Base-by-base conservation (phyloP, 148 eudicot genomes). In the Fagopyrum homotropicum region DNA sequence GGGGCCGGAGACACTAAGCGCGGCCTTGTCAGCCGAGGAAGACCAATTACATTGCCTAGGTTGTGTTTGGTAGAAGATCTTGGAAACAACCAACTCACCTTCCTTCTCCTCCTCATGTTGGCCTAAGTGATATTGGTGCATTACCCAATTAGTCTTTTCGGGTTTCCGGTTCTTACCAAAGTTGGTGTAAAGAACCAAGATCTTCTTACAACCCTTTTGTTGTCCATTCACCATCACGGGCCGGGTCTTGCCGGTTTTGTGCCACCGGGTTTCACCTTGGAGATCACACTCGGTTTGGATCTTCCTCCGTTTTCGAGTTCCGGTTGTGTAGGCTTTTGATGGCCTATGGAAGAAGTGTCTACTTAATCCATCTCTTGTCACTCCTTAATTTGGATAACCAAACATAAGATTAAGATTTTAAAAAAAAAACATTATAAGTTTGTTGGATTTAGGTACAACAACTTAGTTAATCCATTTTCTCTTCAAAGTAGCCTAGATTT, bases 261-360 rank as follows among this genome's bases (percentile, higher is more conserved):
- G 98, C 98, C 98, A 95, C 81, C 98, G 82, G 3, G 71, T 43
- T 8, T 14, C 71, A 1, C 97, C 94, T 83, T 90, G 97, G 45
- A 92, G 76, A 76, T 95, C 99, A 17, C 92, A 90, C 84, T 92
- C 99, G 30, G 96, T 89, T 73, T 95, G 98, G 70, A 95, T 95
- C 82, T 95, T 95, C 45, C 99, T 80, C 35, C 99, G 76, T 75
- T 95, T 95, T 74, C 99, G 77, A 69, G 97, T 95, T 2, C 98
- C 99, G 4, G 99, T 95, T 26, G 99, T 95, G 88, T 95, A 95
- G 16, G 99, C 99, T 78, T 95, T 95, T 0, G 97, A 92, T 29
- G 99, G 99, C 71, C 99, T 85, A 75, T 95, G 99, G 89, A 95
- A 95, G 84, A 92, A 95, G 80, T 95, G 97, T 73, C 92, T 85